Percentiles rank a stretch among this genome's conserved stretches.
phyloP scores from a whole-genome alignment of 495 filamentous ascomycete genomes.

The Staphylotrichum longicolle region DNA sequence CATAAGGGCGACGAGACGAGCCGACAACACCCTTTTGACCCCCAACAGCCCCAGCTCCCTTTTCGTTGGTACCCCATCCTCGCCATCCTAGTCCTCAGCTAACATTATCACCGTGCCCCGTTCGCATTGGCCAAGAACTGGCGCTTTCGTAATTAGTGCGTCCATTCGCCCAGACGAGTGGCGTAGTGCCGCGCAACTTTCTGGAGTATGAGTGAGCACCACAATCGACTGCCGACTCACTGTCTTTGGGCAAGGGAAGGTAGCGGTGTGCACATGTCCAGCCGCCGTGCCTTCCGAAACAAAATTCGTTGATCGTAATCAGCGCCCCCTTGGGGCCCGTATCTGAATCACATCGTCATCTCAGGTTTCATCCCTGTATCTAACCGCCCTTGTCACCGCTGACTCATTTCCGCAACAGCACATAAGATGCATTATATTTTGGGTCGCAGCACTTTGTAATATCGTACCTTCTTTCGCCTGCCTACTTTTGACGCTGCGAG shows the following conservation, averaged over 20 bases:
- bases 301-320: constrained; percentile 13
- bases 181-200: neutral
- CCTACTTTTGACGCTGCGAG: too few species aligned
- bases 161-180: neutral
- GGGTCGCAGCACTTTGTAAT: too few species aligned
- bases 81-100: neutral
- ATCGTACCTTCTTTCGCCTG: too few species aligned
- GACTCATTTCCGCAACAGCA: too few species aligned
- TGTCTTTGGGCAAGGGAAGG: neutral
- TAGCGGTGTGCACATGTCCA: constrained; percentile 1
- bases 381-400: neutral
- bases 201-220: constrained; percentile 2
- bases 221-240: neutral
- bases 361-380: constrained; percentile 9
- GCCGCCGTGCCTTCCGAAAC: constrained; percentile 11
- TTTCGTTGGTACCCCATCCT: too few species aligned
- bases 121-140: constrained; percentile 1
- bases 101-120: neutral
- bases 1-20: too few species aligned
- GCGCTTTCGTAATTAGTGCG: constrained; percentile 10
- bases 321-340: neutral
- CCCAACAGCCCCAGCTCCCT: too few species aligned
- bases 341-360: neutral
- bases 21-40: too few species aligned
- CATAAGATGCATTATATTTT: too few species aligned